These are phyloP conservation scores for Austroboletus niveus DNA, from an alignment of 1,284 basidiomycete genomes.

Conservation along the genomic window DNA sequence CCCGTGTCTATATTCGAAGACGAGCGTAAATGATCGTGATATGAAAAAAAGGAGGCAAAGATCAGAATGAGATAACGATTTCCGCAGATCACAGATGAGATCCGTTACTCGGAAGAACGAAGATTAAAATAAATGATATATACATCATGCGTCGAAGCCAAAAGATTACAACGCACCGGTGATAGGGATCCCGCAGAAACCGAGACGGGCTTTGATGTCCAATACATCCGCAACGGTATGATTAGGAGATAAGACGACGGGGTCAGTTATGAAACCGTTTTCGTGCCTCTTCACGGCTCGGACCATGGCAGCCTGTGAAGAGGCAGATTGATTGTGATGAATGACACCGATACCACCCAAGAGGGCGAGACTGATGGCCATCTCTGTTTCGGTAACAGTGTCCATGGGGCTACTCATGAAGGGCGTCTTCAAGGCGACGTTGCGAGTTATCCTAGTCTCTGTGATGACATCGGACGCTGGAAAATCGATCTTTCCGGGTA, in stretches of 20 bases:
- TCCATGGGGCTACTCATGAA: conserved; percentile 99
- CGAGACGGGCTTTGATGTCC: conserved; percentile 88
- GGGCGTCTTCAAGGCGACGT: conserved; percentile 92
- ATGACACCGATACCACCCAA: conserved; percentile 98
- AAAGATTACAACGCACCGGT: conserved; percentile 65
- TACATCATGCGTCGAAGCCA: conserved; percentile 34
- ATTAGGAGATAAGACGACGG: conserved; percentile 80
- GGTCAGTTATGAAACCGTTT: conserved; percentile 98
- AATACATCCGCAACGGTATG: conserved; percentile 88
- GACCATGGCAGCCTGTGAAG: conserved; percentile 94
- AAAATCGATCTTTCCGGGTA: conserved; percentile 98
- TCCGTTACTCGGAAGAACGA: conserved; percentile 88
- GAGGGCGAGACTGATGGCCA: conserved; percentile 95
- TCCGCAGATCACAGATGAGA: conserved; percentile 69
- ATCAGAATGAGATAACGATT: conserved; percentile 37
- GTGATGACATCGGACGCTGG: conserved; percentile 79
- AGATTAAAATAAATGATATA: conserved; percentile 61
- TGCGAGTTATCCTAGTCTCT: conserved; percentile 87
- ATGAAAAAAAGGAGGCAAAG: conserved; percentile 3
- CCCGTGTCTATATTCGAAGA: conserved; percentile 69
- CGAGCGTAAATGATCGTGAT: conserved; percentile 19
- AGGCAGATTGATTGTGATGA: conserved; percentile 93
- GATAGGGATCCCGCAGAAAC: conserved; percentile 97
- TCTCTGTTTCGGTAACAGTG: conserved; percentile 96
- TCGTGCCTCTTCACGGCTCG: conserved; percentile 97